These are phyloP conservation scores for Fusarium siculi DNA, from an alignment of 2,329 filamentous ascomycete species.

Conservation along the genomic window DNA sequence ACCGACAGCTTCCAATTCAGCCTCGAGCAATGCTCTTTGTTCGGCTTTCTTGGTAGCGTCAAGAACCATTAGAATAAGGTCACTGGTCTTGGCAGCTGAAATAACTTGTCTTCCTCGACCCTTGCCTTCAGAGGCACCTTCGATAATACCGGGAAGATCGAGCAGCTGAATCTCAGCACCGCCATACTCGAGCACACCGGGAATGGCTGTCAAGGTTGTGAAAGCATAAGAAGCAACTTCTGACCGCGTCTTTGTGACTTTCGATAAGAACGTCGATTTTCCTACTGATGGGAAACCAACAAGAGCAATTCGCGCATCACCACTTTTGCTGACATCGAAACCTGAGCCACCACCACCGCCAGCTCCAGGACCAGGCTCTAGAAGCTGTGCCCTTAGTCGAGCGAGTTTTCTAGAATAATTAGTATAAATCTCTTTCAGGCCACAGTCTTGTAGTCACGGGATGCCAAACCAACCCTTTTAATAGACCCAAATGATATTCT, in stretches of 20 bases:
- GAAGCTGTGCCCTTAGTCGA: conserved; percentile 89
- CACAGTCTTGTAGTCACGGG: neutral
- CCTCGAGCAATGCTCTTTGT: conserved; percentile 88
- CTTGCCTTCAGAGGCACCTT: conserved; percentile 95
- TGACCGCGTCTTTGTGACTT: conserved; percentile 97
- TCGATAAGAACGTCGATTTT: conserved; percentile 98
- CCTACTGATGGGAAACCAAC: conserved; percentile 99
- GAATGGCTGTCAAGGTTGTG: conserved; percentile 96
- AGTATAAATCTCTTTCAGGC: neutral
- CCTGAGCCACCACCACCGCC: conserved; percentile 83
- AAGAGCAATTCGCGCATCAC: conserved; percentile 94
- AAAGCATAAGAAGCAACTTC: conserved; percentile 97
- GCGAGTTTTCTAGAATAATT: conserved; percentile 81
- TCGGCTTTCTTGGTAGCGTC: conserved; percentile 97
- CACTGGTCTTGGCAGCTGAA: conserved; percentile 96
- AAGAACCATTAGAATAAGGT: conserved; percentile 95
- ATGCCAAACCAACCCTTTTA: conserved; percentile 80
- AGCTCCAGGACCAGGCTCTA: conserved; percentile 86
- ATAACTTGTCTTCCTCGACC: conserved; percentile 96
- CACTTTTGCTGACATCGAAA: conserved; percentile 95
- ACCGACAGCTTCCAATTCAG: conserved; percentile 92
- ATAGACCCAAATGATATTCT: conserved; percentile 98
- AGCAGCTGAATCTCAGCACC: conserved; percentile 98
- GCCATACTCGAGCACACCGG: conserved; percentile 95
- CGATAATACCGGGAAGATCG: conserved; percentile 97